These are phyloP conservation scores for Macrolepiota fuliginosa DNA, from an alignment of 768 basidiomycete species.

Conservation along the genomic window DNA sequence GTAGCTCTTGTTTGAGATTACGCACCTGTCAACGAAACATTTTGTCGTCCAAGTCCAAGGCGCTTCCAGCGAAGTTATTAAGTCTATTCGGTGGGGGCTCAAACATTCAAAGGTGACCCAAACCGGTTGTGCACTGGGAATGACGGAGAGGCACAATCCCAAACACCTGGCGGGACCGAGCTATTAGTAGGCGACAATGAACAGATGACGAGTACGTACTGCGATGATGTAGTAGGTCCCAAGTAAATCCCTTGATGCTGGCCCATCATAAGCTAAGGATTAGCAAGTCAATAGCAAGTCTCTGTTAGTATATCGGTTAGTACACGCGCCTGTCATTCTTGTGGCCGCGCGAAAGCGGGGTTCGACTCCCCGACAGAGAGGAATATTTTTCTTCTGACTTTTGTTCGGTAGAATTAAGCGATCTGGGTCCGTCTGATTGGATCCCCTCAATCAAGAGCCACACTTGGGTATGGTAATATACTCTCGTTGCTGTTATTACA, in stretches of 20 bases:
- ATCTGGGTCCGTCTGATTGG: not conserved
- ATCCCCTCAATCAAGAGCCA: not conserved
- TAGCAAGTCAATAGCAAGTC: too few species aligned
- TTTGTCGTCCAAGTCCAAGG: not conserved
- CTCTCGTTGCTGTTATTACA: not conserved
- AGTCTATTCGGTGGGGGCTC: too few species aligned
- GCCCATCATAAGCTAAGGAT: not conserved
- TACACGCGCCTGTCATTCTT: constrained; percentile 16
- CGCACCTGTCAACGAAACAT: not conserved
- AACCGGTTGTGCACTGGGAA: too few species aligned
- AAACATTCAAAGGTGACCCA: too few species aligned
- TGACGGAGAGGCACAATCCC: too few species aligned
- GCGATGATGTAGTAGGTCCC: too few species aligned
- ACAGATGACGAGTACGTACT: too few species aligned
- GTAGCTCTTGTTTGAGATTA: not conserved
- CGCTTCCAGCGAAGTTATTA: not conserved
- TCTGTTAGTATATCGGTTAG: constrained; percentile 16
- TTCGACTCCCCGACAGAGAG: constrained; percentile 20
- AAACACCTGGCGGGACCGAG: too few species aligned
- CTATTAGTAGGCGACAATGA: too few species aligned
- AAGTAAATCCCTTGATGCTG: too few species aligned
- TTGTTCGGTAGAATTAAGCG: not conserved
- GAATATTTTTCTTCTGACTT: not conserved
- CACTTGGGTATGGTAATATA: not conserved
- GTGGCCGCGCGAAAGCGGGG: constrained; percentile 18